A percentile compares a stretch with the other conserved stretches of the same genome.
Conservation (phyloP, 2,329 filamentous ascomycete genomes). For the Dactylellina sp. region DNA sequence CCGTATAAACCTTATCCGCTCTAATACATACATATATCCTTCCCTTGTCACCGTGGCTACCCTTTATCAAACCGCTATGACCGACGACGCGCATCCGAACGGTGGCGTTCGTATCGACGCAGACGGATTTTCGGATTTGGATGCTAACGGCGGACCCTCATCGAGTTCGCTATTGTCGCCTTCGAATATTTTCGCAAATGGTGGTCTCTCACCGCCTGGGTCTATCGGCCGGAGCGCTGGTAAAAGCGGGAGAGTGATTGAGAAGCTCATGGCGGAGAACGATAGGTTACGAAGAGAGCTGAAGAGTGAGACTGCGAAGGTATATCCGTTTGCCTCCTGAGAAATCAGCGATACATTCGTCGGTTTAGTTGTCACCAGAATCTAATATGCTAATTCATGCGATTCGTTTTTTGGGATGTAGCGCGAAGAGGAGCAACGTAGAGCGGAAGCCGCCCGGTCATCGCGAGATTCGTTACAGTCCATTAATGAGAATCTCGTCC, state of each 20-base stretch:
- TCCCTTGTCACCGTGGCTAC: conserved; percentile 6
- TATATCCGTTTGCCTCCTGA: conserved; percentile 7
- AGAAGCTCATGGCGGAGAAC: conserved; percentile 82
- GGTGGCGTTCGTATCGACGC: conserved; percentile 51
- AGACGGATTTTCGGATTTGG: conserved; percentile 32
- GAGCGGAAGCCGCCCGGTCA: conserved; percentile 60
- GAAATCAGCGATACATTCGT: neutral
- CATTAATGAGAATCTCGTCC: conserved; percentile 61
- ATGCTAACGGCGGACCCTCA: conserved; percentile 16
- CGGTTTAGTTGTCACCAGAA: neutral
- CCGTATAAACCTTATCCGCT: neutral
- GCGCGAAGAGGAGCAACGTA: conserved; percentile 60
- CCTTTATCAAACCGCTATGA: conserved; percentile 20
- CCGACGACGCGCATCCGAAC: conserved; percentile 55
- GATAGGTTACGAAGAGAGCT: conserved; percentile 80
- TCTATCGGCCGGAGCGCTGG: conserved; percentile 64
- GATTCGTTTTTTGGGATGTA: conserved; percentile 12
- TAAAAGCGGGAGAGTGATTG: conserved; percentile 82
- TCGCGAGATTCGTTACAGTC: conserved; percentile 60
- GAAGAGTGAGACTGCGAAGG: conserved; percentile 69
- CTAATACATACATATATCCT: neutral
- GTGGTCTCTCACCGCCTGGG: conserved; percentile 46
- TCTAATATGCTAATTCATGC: conserved; percentile 24
- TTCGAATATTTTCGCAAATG: conserved; percentile 22
- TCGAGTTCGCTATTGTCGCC: conserved; percentile 29